Evolutionary conservation across 2,329 filamentous ascomycete species (phyloP).

Genomic region (Trichoderma sp.): DNA sequence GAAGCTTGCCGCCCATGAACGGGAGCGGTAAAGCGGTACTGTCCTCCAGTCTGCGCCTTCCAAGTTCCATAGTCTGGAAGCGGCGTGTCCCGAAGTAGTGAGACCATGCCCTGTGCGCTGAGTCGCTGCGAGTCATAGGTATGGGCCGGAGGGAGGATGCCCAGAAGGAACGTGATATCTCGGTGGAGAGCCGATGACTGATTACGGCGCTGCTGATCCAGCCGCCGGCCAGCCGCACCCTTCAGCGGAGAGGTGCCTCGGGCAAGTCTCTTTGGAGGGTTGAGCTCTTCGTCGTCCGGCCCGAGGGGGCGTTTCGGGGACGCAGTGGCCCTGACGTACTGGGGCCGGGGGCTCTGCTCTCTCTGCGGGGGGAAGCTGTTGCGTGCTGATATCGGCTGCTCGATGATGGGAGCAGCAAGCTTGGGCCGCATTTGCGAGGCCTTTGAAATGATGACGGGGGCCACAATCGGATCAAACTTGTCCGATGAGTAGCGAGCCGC

Average conservation of each 20-base stretch:
- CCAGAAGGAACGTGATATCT: slow-evolving; percentile 61
- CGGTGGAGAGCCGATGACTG: slow-evolving; percentile 69
- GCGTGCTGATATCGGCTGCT: slow-evolving; percentile 45
- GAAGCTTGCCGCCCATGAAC: slow-evolving; percentile 42
- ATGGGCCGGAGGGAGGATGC: slow-evolving; percentile 70
- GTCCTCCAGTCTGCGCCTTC: slow-evolving; percentile 44
- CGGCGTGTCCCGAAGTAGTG: slow-evolving; percentile 64
- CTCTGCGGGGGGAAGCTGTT: slow-evolving; percentile 42
- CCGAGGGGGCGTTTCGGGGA: slow-evolving; percentile 62
- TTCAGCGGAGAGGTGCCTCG: slow-evolving; percentile 93
- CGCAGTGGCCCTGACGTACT: slow-evolving; percentile 46
- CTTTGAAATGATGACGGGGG: slow-evolving; percentile 81
- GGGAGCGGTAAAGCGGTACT: slow-evolving; percentile 34
- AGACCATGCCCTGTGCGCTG: slow-evolving; percentile 67
- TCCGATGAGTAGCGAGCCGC: slow-evolving; percentile 67
- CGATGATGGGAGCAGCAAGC: slow-evolving; percentile 51
- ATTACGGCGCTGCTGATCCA: slow-evolving; percentile 71
- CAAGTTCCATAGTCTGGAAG: slow-evolving; percentile 60
- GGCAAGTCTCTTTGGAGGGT: slow-evolving; percentile 78
- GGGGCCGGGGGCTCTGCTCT: slow-evolving; percentile 46
- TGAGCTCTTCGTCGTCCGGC: slow-evolving; percentile 67
- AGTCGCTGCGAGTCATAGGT: slow-evolving; percentile 70
- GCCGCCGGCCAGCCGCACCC: slow-evolving; percentile 77
- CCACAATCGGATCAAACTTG: slow-evolving; percentile 75
- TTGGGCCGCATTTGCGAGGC: slow-evolving; percentile 71